Evolutionary conservation across 768 basidiomycete genomes (phyloP).

Genomic region (Pleurotus sapidus): DNA sequence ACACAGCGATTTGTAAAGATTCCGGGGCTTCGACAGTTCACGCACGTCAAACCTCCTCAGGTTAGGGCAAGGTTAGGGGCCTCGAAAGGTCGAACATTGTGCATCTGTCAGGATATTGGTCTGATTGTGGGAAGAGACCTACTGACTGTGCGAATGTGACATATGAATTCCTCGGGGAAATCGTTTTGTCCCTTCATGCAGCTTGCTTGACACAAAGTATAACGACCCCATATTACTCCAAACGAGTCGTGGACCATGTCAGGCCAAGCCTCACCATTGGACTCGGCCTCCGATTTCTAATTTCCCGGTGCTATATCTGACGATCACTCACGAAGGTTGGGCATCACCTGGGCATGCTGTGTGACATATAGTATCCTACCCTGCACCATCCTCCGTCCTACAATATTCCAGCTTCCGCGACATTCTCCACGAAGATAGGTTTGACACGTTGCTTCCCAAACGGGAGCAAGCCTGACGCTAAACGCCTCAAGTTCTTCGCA

Average conservation of each 20-base stretch:
- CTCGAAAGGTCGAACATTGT: not conserved
- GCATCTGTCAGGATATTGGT: not conserved
- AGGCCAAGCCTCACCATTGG: not conserved
- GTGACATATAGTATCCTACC: conserved; percentile 1
- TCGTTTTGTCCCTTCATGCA: too few species aligned
- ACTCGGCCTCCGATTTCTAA: too few species aligned
- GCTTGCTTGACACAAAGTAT: too few species aligned
- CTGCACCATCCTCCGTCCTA: conserved; percentile 1
- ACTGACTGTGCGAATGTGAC: not conserved
- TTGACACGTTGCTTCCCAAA: conserved; percentile 7
- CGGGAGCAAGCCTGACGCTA: conserved; percentile 5
- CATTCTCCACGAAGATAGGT: not conserved
- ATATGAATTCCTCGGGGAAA: too few species aligned
- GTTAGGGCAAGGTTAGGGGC: not conserved
- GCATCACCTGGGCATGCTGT: not conserved
- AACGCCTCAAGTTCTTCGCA: conserved; percentile 10
- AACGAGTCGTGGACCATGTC: not conserved
- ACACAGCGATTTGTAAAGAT: not conserved
- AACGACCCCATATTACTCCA: not conserved
- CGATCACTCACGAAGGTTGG: not conserved
- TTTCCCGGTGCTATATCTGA: too few species aligned
- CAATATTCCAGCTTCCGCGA: conserved; percentile 4
- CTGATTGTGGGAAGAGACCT: not conserved
- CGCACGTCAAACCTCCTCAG: not conserved
- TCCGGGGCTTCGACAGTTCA: not conserved